Base-by-base conservation (phyloP, 2,329 filamentous ascomycete genomes). In the Dactylellina cionopaga region DNA sequence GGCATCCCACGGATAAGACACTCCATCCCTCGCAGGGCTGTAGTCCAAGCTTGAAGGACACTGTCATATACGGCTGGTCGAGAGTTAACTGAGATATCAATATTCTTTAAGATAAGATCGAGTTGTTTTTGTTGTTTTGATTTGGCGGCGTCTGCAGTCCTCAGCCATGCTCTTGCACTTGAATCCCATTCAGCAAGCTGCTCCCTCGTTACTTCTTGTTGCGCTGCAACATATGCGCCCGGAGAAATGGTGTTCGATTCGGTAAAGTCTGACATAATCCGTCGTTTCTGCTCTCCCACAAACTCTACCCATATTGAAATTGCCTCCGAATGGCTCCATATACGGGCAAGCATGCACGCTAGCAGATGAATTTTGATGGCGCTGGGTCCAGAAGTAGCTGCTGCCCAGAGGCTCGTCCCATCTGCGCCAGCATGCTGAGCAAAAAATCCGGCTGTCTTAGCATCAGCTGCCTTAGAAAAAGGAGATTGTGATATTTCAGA, bases 291-390 rank as follows among this genome's bases (percentile, higher is more conserved):
- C 15, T 62, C 59, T 49, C 75, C 29, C 3, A 81, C 74, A 2
- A 81, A 17, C 59, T 81, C 79, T 0, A 75, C 74, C 80, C 80
- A 81, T 0, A 81, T 73, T 0, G 80, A 76, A 1, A 71, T 78
- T 1, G 80, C 79, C 69, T 80, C 77, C 0, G 68, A 11, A 3
- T 27, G 24, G 2, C 24, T 59, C 72, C 76, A 81, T 0, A 80
- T 77, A 0, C 79, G 71, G 1, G 80, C 80, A 3, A 82, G 70
- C 74, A 81, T 79, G 62, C 80, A 81, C 1, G 78, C 79, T 0
- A 82, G 70, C 1, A 80, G 58, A 33, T 80, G 78, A 1, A 77
- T 64, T 0, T 66, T 35, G 15, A 80, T 72, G 4, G 79, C 76
- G 1, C 44, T 47, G 2, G 39, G 51, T 6, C 77, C 75, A 11